These are phyloP conservation scores for Psidium guajava DNA, from an alignment of 345 rosid genomes.

Conservation along the genomic window DNA sequence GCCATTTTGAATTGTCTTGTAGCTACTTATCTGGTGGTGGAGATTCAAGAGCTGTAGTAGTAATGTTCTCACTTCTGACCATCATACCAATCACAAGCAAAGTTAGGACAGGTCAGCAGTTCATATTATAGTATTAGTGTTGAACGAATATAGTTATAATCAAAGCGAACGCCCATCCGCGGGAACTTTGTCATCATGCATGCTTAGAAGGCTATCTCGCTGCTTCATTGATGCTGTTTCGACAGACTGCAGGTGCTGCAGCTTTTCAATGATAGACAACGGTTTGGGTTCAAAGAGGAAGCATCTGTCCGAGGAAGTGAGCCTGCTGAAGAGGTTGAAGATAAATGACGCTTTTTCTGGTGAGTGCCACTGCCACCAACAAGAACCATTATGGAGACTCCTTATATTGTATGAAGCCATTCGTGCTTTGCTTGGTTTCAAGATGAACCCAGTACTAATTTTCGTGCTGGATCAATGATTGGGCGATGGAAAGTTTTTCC, in stretches of 20 bases:
- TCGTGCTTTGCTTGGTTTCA: background rate
- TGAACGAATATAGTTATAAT: background rate
- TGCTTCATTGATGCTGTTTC: background rate
- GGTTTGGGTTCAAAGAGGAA: constrained; percentile 37
- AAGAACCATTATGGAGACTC: background rate
- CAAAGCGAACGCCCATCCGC: background rate
- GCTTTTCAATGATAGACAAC: background rate
- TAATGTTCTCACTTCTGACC: background rate
- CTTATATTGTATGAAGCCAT: background rate
- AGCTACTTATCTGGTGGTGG: background rate
- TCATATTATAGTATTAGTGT: background rate
- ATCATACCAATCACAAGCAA: background rate
- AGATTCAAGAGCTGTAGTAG: background rate
- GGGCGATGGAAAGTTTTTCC: background rate
- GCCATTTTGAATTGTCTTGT: background rate
- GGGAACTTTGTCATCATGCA: background rate
- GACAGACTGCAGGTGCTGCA: background rate
- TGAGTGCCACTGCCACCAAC: background rate
- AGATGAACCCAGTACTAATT: background rate
- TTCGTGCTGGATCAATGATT: background rate
- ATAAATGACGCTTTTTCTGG: constrained; percentile 20
- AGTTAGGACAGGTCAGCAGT: background rate
- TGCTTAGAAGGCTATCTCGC: background rate
- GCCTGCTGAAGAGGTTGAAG: constrained; percentile 42
- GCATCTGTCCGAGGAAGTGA: constrained; percentile 21